Base-by-base conservation (phyloP, 306 rosid species). In the Acacia acuminata region DNA sequence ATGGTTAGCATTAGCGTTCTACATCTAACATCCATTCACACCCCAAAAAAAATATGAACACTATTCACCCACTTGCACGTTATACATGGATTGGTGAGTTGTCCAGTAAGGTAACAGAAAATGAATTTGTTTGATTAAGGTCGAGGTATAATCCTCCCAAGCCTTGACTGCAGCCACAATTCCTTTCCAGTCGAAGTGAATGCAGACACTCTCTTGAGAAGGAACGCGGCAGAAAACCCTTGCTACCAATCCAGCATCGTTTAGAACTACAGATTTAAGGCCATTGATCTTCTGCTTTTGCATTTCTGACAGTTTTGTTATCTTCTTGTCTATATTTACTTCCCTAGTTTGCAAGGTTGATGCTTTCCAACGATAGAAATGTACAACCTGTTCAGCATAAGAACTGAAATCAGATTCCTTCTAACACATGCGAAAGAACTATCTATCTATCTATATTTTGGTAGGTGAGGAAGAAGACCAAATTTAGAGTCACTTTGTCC, bases 331-430 rank as follows among this genome's bases (percentile, higher is more conserved):
- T 45, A 61, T 60, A 73, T 63, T 70, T 22, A 56, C 60, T 55
- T 75, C 24, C 16, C 81, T 51, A 79, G 70, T 61, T 81, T 82
- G 88, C 36, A 84, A 61, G 45, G 79, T 82, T 48, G 87, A 84
- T 79, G 87, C 87, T 85, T 85, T 87, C 98, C 98, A 96, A 84
- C 77, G 67, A 77, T 77, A 85, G 86, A 83, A 94, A 71, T 92
- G 92, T 80, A 88, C 91, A 30, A 91, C 91, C 99, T 96, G 92
- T 71, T 76, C 30, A 77, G 70, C 36, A 71, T 38, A 79, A 69
- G 40, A 56, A 55, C 71, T 14, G 10, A 14, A 48, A 75, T 79
- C 50, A 58, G 79, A 53, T 44, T 53, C 65, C 53, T 72, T 25
- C 43, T 45, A 10, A 47, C 15, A 19, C 50, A 1, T 38, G 42